These are phyloP conservation scores for Tricholoma hemisulphureum DNA, from an alignment of 768 basidiomycete species.

Conservation along the genomic window DNA sequence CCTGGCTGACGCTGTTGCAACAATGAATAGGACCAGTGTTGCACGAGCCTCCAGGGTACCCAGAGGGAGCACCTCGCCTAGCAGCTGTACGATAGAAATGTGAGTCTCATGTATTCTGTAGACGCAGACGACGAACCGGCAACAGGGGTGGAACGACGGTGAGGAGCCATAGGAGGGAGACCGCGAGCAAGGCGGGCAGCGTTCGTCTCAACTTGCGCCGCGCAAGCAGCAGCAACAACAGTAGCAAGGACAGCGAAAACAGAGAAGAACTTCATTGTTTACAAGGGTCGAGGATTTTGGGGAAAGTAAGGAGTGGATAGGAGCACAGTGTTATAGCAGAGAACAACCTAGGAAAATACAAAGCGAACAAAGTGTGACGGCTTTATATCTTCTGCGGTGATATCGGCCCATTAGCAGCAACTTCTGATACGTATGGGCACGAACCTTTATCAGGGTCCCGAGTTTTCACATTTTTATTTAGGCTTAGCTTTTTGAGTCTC, in stretches of 20 bases:
- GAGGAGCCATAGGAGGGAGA: slow-evolving; percentile 47
- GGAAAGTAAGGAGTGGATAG: slow-evolving; percentile 15
- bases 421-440: neutral
- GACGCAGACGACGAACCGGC: slow-evolving; percentile 24
- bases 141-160: slow-evolving; percentile 34
- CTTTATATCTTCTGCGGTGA: neutral
- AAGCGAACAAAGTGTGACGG: neutral
- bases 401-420: neutral
- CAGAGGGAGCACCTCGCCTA: slow-evolving; percentile 34
- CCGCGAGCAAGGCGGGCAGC: slow-evolving; percentile 53
- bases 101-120: no score
- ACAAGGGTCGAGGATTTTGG: slow-evolving; percentile 8
- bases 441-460: neutral
- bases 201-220: slow-evolving; percentile 43
- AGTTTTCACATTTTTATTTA: neutral
- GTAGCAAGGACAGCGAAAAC: slow-evolving; percentile 39
- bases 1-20: slow-evolving; percentile 35
- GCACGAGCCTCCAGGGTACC: slow-evolving; percentile 29
- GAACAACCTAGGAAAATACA: slow-evolving; percentile 10
- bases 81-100: slow-evolving; percentile 30
- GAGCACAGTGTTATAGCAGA: neutral
- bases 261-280: slow-evolving; percentile 43
- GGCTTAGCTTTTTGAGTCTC: neutral
- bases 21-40: slow-evolving; percentile 44
- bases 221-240: slow-evolving; percentile 36